Evolutionary conservation across 305 asterid genomes (phyloP).

Genomic region (Salvia sclarea): DNA sequence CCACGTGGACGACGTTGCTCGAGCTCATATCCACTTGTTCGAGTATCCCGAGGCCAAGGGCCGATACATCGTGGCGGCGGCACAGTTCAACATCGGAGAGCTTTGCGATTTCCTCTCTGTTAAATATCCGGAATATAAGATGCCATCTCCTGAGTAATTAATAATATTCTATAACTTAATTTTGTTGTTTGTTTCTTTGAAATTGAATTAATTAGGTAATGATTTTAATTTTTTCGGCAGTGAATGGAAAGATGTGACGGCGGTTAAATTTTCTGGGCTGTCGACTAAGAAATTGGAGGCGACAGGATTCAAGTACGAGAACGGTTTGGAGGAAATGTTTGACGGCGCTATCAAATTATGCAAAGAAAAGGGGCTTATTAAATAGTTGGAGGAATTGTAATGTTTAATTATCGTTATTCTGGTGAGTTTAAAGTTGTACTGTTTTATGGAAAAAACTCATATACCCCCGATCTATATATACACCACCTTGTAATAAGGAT

Average conservation of each 20-base stretch:
- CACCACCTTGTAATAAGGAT: too few relatives aligned
- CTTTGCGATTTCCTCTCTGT: constrained; percentile 34
- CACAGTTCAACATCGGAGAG: constrained; percentile 34
- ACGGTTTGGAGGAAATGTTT: constrained; percentile 59
- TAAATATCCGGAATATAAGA: constrained; percentile 38
- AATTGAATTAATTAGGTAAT: background rate
- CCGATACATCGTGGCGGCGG: constrained; percentile 39
- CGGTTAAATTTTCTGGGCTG: constrained; percentile 26
- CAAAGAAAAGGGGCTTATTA: constrained; percentile 42
- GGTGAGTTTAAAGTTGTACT: background rate
- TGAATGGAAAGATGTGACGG: constrained; percentile 36
- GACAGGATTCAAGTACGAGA: constrained; percentile 48
- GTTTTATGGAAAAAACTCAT: too few relatives aligned
- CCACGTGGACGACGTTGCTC: constrained; percentile 54
- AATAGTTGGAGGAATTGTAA: background rate
- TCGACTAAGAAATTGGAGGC: constrained; percentile 52
- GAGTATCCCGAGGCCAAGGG: constrained; percentile 51
- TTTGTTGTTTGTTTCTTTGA: too few relatives aligned
- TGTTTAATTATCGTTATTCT: background rate
- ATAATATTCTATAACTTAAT: background rate
- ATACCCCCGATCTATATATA: too few relatives aligned
- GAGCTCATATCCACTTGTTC: constrained; percentile 49
- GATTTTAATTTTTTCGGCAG: constrained; percentile 14
- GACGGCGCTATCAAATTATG: constrained; percentile 51
- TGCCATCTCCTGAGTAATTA: constrained; percentile 33